phyloP scores from a whole-genome alignment of 1,284 basidiomycete genomes.

The Gomphus bonarii region DNA sequence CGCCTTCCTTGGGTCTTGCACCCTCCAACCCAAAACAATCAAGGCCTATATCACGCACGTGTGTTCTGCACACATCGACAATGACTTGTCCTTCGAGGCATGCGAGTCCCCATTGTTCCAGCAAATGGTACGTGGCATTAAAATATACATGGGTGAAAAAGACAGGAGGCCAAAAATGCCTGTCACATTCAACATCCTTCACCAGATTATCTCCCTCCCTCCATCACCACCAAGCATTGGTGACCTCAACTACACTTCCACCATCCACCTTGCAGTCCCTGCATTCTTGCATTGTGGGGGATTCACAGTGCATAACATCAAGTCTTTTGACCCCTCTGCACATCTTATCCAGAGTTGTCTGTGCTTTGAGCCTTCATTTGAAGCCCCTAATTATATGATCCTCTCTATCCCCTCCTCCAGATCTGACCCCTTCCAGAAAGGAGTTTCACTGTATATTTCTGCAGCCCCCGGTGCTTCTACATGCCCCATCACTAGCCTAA shows the following conservation, averaged over 20 bases:
- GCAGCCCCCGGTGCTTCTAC: not conserved
- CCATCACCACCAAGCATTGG: slow-evolving; percentile 7
- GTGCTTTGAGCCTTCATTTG: not conserved
- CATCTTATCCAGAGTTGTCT: not conserved
- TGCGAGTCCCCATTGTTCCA: slow-evolving; percentile 19
- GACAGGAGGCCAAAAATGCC: slow-evolving; percentile 14
- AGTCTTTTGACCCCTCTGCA: not conserved
- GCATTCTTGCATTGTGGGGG: not conserved
- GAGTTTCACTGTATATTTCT: not conserved
- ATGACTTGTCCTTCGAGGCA: slow-evolving; percentile 16
- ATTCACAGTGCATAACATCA: not conserved
- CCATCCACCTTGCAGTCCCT: not conserved
- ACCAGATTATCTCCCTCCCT: slow-evolving; percentile 16
- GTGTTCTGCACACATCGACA: slow-evolving; percentile 21
- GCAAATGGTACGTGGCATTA: slow-evolving; percentile 21
- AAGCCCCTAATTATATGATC: not conserved
- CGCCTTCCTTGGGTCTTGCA: slow-evolving; percentile 1
- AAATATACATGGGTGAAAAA: slow-evolving; percentile 21
- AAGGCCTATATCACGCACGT: slow-evolving; percentile 18
- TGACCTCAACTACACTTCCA: not conserved
- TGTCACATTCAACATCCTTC: slow-evolving; percentile 15
- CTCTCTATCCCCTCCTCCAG: not conserved
- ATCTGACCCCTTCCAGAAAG: not conserved
- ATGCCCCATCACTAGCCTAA: not conserved
- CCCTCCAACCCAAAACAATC: not conserved